phyloP scores from a whole-genome alignment of 2,329 filamentous ascomycete genomes.

The Penicillium sp. region DNA sequence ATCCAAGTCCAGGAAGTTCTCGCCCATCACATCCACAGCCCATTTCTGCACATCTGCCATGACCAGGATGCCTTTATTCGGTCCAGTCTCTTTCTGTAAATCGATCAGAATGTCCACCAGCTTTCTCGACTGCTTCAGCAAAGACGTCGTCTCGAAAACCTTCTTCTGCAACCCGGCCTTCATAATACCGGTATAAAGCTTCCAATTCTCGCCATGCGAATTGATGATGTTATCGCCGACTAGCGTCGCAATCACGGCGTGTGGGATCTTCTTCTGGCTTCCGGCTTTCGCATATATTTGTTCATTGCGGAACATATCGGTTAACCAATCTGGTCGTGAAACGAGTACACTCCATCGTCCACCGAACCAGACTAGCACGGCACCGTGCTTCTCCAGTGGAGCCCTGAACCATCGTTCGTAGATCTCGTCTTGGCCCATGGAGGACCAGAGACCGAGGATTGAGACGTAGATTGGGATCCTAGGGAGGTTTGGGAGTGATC shows the following conservation, averaged over 20 bases:
- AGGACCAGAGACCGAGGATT: conserved; percentile 23
- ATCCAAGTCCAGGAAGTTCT: conserved; percentile 25
- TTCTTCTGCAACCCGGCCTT: conserved; percentile 36
- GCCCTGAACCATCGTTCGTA: conserved; percentile 24
- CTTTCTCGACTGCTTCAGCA: conserved; percentile 22
- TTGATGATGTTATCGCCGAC: conserved; percentile 44
- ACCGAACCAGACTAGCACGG: conserved; percentile 50
- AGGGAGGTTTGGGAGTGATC: conserved; percentile 20
- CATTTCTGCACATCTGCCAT: conserved; percentile 25
- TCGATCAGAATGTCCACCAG: conserved; percentile 23
- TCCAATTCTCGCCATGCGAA: conserved; percentile 34
- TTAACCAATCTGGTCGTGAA: conserved; percentile 43
- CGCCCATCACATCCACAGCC: conserved; percentile 26
- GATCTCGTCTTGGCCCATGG: conserved; percentile 24
- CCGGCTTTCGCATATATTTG: conserved; percentile 37
- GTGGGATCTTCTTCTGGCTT: conserved; percentile 42
- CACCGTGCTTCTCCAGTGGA: conserved; percentile 33
- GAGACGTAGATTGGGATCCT: conserved; percentile 26
- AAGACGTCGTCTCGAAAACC: conserved; percentile 20
- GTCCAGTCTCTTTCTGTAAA: conserved; percentile 10
- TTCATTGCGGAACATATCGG: conserved; percentile 37
- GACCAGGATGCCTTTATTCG: conserved; percentile 12
- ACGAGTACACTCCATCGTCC: conserved; percentile 51
- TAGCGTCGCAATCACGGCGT: conserved; percentile 36
- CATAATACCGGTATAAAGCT: conserved; percentile 33